Evolutionary conservation across 495 filamentous ascomycete genomes (phyloP).

Genomic region (Hypoxylon trugodes): DNA sequence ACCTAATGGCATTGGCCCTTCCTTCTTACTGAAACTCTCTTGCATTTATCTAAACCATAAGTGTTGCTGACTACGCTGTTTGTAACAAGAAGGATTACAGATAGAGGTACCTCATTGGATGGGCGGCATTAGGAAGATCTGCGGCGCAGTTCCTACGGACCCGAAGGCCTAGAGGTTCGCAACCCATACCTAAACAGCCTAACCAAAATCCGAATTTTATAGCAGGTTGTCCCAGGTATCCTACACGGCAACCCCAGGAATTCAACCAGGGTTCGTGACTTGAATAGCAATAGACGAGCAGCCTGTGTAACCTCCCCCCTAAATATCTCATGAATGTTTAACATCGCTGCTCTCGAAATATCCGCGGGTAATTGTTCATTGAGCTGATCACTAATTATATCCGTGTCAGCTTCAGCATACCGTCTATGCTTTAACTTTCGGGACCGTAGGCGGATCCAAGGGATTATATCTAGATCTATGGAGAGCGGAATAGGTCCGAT

Average conservation of each 20-base stretch:
- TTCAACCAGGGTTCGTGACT: conserved; percentile 8
- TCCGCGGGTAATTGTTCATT: neutral
- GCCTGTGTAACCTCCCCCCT: conserved; percentile 12
- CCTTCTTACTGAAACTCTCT: conserved; percentile 25
- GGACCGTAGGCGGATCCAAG: conserved; percentile 32
- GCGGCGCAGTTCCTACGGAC: conserved; percentile 15
- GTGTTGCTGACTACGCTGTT: conserved; percentile 13
- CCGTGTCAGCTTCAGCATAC: conserved; percentile 4
- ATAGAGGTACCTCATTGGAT: conserved; percentile 20
- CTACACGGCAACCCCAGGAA: conserved; percentile 9
- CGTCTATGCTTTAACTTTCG: conserved; percentile 15
- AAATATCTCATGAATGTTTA: conserved; percentile 17
- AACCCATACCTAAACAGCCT: conserved; percentile 3
- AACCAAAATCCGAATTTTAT: conserved; percentile 1
- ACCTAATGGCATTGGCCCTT: conserved; percentile 29
- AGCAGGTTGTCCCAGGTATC: conserved; percentile 1
- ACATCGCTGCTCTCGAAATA: conserved; percentile 6
- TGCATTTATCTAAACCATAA: conserved; percentile 3
- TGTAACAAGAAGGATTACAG: conserved; percentile 26
- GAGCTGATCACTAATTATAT: conserved; percentile 26
- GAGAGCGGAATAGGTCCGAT: conserved; percentile 24
- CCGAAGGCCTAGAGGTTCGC: conserved; percentile 19
- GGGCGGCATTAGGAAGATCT: conserved; percentile 20
- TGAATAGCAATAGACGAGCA: conserved; percentile 5
- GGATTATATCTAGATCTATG: conserved; percentile 14